Base-by-base conservation (phyloP, 2,329 filamentous ascomycete genomes). In the Trichoderma afroharzianum region DNA sequence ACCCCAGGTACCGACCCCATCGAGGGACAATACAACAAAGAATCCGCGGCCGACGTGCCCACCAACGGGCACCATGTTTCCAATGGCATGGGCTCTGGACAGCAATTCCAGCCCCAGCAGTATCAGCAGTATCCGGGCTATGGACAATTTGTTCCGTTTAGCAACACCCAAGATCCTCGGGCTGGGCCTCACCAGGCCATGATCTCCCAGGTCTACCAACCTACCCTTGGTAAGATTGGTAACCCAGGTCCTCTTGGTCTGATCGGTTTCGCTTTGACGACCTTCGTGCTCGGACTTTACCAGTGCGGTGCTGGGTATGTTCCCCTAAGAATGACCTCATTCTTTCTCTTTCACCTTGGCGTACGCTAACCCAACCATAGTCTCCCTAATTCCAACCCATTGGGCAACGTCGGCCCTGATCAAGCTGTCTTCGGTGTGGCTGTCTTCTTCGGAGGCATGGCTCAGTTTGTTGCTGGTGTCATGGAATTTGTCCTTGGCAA, bases 381-480 rank as follows among this genome's bases (percentile, higher is more conserved):
- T 32, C 79, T 82, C 43, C 80, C 80, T 33, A 74, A 72, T 18
- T 77, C 78, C 26, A 79, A 82, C 59, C 80, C 80, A 5, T 71
- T 81, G 9, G 79, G 78, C 39, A 72, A 55, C 18, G 77, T 81
- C 28, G 80, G 80, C 4, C 80, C 80, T 55, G 76, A 81, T 63
- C 80, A 82, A 62, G 80, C 78, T 63, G 77, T 81, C 70, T 81
- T 82, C 36, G 80, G 80, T 6, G 70, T 81, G 30, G 80, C 79
- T 30, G 76, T 81, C 66, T 81, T 81, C 68, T 91, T 92, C 78
- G 90, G 90, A 78, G 90, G 90, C 71, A 82, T 91, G 8, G 86
- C 91, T n/a, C 90, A 92, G 79, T 82, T 92, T 77, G 81, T 91
- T 66, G 89, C 90, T 61, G 90, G 90, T 77, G 91, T 92, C 30